Conservation (phyloP, 495 filamentous ascomycete genomes). For the Neurospora sp. region DNA sequence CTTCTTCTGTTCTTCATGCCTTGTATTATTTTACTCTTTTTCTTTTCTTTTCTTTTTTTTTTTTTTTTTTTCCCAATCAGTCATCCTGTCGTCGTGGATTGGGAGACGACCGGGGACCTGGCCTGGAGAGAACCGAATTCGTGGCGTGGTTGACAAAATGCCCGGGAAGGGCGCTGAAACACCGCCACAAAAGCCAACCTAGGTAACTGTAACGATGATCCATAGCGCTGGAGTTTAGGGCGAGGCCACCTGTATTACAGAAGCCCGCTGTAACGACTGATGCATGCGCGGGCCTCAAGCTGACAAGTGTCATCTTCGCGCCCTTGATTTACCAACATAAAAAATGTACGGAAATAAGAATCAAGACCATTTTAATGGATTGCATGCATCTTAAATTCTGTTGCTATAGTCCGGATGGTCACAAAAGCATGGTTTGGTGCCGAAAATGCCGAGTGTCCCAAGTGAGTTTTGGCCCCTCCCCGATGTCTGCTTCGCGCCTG, state of each 20-base stretch:
- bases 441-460: neutral
- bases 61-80: too few species aligned
- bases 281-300: neutral
- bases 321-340: neutral
- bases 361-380: fast-evolving
- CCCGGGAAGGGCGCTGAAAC: too few species aligned
- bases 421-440: neutral
- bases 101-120: too few species aligned
- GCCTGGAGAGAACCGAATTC: neutral
- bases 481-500: neutral
- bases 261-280: neutral
- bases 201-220: neutral
- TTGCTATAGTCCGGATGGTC: neutral
- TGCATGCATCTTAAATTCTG: neutral
- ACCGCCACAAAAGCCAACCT: neutral
- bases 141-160: neutral
- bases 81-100: too few species aligned
- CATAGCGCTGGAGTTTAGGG: neutral
- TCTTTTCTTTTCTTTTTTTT: too few species aligned
- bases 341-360: neutral
- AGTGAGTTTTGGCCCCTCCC: neutral
- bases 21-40: too few species aligned
- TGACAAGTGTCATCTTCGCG: neutral
- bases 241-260: neutral
- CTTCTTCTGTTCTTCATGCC: too few species aligned